Evolutionary conservation across 2,329 filamentous ascomycete species (phyloP).

Genomic region (Scedosporium boydii): DNA sequence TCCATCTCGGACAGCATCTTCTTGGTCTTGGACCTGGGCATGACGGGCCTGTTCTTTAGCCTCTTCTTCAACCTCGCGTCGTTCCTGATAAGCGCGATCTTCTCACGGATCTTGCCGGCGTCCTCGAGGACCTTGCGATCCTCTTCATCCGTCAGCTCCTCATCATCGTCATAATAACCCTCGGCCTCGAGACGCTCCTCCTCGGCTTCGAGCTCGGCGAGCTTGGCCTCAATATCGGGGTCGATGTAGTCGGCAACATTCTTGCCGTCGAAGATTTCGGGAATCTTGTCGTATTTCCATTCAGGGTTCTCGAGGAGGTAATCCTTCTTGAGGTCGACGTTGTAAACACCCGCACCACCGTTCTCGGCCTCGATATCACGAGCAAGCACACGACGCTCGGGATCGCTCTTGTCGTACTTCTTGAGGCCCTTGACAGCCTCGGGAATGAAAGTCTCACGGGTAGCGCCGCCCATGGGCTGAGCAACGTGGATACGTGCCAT

Average conservation of each 20-base stretch:
- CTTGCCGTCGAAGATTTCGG: slow-evolving; percentile 88
- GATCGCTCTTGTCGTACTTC: slow-evolving; percentile 87
- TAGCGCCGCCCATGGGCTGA: slow-evolving; percentile 74
- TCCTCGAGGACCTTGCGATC: slow-evolving; percentile 83
- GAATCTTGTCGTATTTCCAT: slow-evolving; percentile 95
- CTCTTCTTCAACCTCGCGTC: slow-evolving; percentile 92
- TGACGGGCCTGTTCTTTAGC: slow-evolving; percentile 92
- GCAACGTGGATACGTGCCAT: slow-evolving; percentile 94
- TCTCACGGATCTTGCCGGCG: slow-evolving; percentile 91
- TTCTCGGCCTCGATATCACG: slow-evolving; percentile 86
- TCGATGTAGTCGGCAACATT: slow-evolving; percentile 98
- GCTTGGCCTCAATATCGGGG: slow-evolving; percentile 89
- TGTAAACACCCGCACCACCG: slow-evolving; percentile 92
- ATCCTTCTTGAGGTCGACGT: slow-evolving; percentile 80
- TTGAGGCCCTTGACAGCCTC: slow-evolving; percentile 69
- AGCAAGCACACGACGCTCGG: slow-evolving; percentile 71
- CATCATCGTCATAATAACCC: slow-evolving; percentile 86
- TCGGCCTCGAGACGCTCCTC: slow-evolving; percentile 87
- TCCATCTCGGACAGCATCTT: slow-evolving; percentile 84
- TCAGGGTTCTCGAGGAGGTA: slow-evolving; percentile 81
- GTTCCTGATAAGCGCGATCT: slow-evolving; percentile 85
- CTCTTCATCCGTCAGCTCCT: slow-evolving; percentile 75
- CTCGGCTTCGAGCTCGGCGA: slow-evolving; percentile 86
- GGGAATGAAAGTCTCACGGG: slow-evolving; percentile 77
- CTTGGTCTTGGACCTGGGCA: slow-evolving; percentile 72